Base-by-base conservation (phyloP, 2,329 filamentous ascomycete species). In the Aaosphaeria arxii region DNA sequence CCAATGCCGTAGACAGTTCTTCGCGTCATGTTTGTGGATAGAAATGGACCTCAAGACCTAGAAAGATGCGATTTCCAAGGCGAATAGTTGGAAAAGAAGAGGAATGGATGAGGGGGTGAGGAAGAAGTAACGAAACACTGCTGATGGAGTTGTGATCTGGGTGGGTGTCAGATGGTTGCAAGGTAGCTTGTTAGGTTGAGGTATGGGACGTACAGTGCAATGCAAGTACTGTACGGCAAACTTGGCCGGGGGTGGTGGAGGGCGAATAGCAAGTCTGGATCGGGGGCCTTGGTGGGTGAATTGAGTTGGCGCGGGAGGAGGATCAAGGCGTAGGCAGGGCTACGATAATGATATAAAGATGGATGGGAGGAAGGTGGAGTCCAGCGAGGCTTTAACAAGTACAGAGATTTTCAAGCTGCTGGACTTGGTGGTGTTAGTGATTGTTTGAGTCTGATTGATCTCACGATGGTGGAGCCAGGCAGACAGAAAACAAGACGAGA, bases 1-100 rank as follows among this genome's bases (percentile, higher is more conserved):
- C 74, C 75, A 53, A 75, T 66, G 58, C 72, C 73, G 55, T 78
- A 79, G 30, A 79, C 73, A 13, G 74, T 66, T 51, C 71, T 69
- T 33, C 76, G 69, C 52, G 75, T 76, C 76, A 78, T 78, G 61
- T 30, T 58, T 57, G 30, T 29, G 6, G 39, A 24, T 7, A 40
- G 7, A 9, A 36, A 36, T 36, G 33, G 33, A 9, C 33, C n/a
- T 36, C 33, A 3, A 24, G 17, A 24, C 17, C 17, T 24, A 24
- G 17, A 24, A 24, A 24, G 17, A 24, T 24, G 17, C 17, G 17
- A 9, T 36, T 36, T n/a, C 33, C 33, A n/a, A 36, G 33, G 33
- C 9, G 33, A 36, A 36, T n/a, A n/a, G n/a, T n/a, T 9, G 33
- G 33, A 36, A 36, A n/a, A 36, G 33, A 36, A n/a, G 33, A 9